These are phyloP conservation scores for Mycoemilia scoparia DNA, from an alignment of 192 early-diverging fungal genomes.

Conservation along the genomic window DNA sequence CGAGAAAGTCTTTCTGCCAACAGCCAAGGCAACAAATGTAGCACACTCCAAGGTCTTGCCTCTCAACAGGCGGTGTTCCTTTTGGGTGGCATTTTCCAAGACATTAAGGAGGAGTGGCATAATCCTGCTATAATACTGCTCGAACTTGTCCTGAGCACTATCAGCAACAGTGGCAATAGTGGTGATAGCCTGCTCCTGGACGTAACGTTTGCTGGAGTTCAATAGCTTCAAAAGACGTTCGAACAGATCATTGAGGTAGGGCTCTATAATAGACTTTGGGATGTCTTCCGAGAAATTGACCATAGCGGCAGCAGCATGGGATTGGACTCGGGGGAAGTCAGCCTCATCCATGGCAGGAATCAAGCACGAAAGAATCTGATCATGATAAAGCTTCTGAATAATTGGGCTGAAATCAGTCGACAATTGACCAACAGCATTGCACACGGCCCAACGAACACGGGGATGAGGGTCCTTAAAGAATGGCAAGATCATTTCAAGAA, in stretches of 20 bases:
- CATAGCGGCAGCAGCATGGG: slow-evolving; percentile 87
- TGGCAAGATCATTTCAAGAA: slow-evolving; percentile 66
- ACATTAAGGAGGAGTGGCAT: slow-evolving; percentile 93
- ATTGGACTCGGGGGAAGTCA: slow-evolving; percentile 70
- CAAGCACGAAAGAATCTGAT: slow-evolving; percentile 49
- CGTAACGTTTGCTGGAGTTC: slow-evolving; percentile 69
- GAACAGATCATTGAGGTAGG: slow-evolving; percentile 82
- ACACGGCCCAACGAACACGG: slow-evolving; percentile 90
- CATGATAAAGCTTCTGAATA: slow-evolving; percentile 57
- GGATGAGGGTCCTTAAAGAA: slow-evolving; percentile 76
- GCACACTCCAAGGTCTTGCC: slow-evolving; percentile 98
- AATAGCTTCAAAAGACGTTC: slow-evolving; percentile 68
- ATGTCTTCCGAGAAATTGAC: slow-evolving; percentile 95
- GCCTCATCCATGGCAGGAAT: slow-evolving; percentile 77
- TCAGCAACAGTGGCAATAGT: slow-evolving; percentile 94
- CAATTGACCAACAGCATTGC: slow-evolving; percentile 95
- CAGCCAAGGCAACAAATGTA: slow-evolving; percentile 80
- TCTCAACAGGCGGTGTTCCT: slow-evolving; percentile 78
- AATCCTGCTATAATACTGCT: slow-evolving; percentile 78
- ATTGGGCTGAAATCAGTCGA: slow-evolving; percentile 81
- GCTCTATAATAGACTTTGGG: slow-evolving; percentile 61
- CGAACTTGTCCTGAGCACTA: slow-evolving; percentile 78
- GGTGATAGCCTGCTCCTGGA: slow-evolving; percentile 98
- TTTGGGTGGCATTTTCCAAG: slow-evolving; percentile 60
- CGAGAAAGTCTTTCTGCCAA: slow-evolving; percentile 76